phyloP scores from a whole-genome alignment of 148 eudicot genomes.

The Cornus florida region DNA sequence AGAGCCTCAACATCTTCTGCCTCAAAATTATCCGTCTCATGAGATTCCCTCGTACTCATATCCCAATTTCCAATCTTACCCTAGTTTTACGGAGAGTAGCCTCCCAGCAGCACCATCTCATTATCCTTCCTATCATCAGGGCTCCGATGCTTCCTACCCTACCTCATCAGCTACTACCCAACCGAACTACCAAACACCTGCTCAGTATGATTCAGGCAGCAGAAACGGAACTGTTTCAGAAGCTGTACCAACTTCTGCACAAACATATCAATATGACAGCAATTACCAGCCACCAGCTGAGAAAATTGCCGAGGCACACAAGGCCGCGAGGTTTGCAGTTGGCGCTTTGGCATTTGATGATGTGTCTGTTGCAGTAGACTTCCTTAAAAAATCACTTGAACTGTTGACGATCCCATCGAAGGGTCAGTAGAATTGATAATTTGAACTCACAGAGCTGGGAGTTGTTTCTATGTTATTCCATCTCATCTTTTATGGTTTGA shows the following conservation, averaged over 20 bases:
- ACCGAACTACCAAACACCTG: slow-evolving; percentile 38
- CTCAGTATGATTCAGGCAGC: slow-evolving; percentile 43
- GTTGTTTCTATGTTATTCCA: not conserved
- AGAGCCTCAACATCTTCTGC: slow-evolving; percentile 24
- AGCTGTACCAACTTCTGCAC: slow-evolving; percentile 33
- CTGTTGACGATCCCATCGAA: slow-evolving; percentile 80
- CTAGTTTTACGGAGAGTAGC: slow-evolving; percentile 75
- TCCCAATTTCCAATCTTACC: slow-evolving; percentile 88
- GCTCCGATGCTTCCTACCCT: slow-evolving; percentile 60
- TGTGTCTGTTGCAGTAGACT: slow-evolving; percentile 70
- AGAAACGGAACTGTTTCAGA: slow-evolving; percentile 53
- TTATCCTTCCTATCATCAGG: slow-evolving; percentile 64
- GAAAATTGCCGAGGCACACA: slow-evolving; percentile 91
- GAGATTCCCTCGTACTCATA: slow-evolving; percentile 50
- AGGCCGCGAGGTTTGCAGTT: slow-evolving; percentile 96
- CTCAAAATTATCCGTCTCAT: slow-evolving; percentile 57
- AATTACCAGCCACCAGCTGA: slow-evolving; percentile 79
- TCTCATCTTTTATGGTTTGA: slow-evolving; percentile 4
- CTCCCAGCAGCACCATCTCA: slow-evolving; percentile 71
- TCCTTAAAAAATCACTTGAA: slow-evolving; percentile 86
- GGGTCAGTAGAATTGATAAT: slow-evolving; percentile 38
- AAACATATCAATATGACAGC: slow-evolving; percentile 62
- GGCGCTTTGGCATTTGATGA: slow-evolving; percentile 98
- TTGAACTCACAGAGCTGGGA: slow-evolving; percentile 1
- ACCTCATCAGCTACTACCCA: slow-evolving; percentile 39